Base-by-base conservation (phyloP, 805 yeast genomes). In the Candida alai region DNA sequence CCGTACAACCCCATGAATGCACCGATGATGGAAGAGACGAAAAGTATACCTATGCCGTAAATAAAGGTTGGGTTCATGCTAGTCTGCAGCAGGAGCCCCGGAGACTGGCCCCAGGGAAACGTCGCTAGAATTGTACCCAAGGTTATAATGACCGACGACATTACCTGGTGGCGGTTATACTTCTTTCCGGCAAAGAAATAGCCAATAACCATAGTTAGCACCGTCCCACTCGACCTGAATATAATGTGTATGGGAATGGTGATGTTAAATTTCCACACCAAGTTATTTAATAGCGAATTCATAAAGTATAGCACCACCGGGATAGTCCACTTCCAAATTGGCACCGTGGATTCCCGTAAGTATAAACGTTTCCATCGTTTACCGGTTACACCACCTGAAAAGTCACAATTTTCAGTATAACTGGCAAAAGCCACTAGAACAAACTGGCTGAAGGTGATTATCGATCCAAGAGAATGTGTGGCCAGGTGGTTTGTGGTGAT, bases 231-330 rank as follows among this genome's bases (percentile, higher is more conserved):
- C 9, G 86, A 78, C 33, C 88, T 54, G 44, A 81, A 65, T 6
- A 81, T 71, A 17, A 80, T 80, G 48, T 82, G 87, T 18, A 80
- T 53, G 0, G 89, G 86, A 14, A 83, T 71, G 3, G 82, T 71
- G 18, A 84, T 63, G 23, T 76, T 65, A 51, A 60, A 78, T 12
- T 59, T 64, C 58, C 78, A 77, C 0, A 72, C 87, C 33, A 56
- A 50, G 48, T 84, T 84, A 48, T 77, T 80, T 21, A 78, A 54
- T 7, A 71, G 56, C 1, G 80, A 70, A 7, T 75, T 60, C 5
- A 63, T 29, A 44, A 74, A 78, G 48, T 72, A 78, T 40, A 79
- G 46, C 2, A 63, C 33, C 10, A 80, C 76, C 1, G 75, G 61
- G 5, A 71, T 26, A 3, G 70, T 29, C 62, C 77, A 74, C 34